Evolutionary conservation across 164 flowering plant species (phyloP).

Genomic region (Cinnamomum chago): DNA sequence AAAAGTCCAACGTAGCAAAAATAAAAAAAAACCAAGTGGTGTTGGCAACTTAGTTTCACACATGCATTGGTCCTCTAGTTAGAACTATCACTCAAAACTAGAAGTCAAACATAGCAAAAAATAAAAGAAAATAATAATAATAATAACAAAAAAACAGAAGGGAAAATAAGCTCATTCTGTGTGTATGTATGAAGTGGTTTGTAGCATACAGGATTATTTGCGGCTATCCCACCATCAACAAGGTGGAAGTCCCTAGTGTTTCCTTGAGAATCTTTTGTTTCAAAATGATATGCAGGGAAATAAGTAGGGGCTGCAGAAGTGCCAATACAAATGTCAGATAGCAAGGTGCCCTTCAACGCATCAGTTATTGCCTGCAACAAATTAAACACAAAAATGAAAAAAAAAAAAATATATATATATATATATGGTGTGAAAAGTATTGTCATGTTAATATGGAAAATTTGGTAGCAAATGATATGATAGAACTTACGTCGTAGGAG

Average conservation of each 20-base stretch:
- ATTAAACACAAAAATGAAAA: not conserved
- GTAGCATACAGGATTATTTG: constrained; percentile 14
- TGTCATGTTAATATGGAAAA: not conserved
- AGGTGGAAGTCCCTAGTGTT: constrained; percentile 12
- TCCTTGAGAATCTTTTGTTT: constrained; percentile 12
- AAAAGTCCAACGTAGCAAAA: too few species aligned
- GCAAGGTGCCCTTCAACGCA: constrained; percentile 8
- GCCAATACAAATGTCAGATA: constrained; percentile 17
- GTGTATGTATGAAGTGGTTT: too few species aligned
- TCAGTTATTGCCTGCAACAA: constrained; percentile 5
- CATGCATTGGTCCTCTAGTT: not conserved
- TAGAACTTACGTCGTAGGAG: constrained; percentile 6
- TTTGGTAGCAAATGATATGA: not conserved
- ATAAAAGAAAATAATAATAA: too few species aligned
- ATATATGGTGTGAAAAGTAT: not conserved
- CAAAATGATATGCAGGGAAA: constrained; percentile 12
- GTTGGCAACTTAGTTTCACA: too few species aligned
- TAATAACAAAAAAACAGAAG: too few species aligned
- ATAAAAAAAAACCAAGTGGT: not conserved
- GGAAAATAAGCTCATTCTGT: not conserved
- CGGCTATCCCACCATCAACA: constrained; percentile 12
- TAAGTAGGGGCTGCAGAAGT: constrained; percentile 16
- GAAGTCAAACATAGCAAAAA: too few species aligned
- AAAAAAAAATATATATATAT: too few species aligned
- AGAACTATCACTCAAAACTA: too few species aligned